Percentiles rank a stretch among this genome's conserved stretches.
phyloP scores from a whole-genome alignment of 495 filamentous ascomycete species.

The Hyaloscypha variabilis region DNA sequence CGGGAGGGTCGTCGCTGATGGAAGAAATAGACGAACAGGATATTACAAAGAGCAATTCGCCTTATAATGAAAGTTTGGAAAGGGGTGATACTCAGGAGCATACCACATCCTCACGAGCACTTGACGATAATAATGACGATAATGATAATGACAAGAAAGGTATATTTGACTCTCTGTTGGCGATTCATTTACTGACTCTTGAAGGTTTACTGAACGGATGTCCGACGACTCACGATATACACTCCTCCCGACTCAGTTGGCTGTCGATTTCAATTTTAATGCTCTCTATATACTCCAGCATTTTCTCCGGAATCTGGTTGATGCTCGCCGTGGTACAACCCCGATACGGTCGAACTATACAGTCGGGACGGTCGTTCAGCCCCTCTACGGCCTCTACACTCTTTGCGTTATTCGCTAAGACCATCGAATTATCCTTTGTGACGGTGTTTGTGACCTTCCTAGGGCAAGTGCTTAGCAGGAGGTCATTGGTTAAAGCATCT shows the following conservation, averaged over 20 bases:
- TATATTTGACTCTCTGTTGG: background rate
- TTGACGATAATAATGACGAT: slow-evolving; percentile 7
- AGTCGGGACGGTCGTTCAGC: slow-evolving; percentile 45
- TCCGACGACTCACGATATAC: slow-evolving; percentile 36
- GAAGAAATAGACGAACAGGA: too few relatives aligned
- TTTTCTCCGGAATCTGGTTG: slow-evolving; percentile 67
- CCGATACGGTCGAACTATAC: slow-evolving; percentile 57
- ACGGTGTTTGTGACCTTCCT: slow-evolving; percentile 75
- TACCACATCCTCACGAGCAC: too few relatives aligned
- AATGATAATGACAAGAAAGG: slow-evolving; percentile 20
- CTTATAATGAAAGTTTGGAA: too few relatives aligned
- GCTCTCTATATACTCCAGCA: slow-evolving; percentile 67
- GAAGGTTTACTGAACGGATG: slow-evolving; percentile 30
- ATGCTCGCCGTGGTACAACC: slow-evolving; percentile 59
- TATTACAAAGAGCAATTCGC: too few relatives aligned
- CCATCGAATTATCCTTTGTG: slow-evolving; percentile 75
- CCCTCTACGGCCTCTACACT: slow-evolving; percentile 62
- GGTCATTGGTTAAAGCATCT: slow-evolving; percentile 56
- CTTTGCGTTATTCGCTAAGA: slow-evolving; percentile 50
- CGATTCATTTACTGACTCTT: background rate
- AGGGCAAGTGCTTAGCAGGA: slow-evolving; percentile 69
- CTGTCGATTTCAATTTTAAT: slow-evolving; percentile 58
- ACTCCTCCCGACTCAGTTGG: slow-evolving; percentile 51
- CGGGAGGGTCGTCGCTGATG: too few relatives aligned
- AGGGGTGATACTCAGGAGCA: too few relatives aligned